Conservation (phyloP, 2,329 filamentous ascomycete species). For the Ceratocystis huliohia region DNA sequence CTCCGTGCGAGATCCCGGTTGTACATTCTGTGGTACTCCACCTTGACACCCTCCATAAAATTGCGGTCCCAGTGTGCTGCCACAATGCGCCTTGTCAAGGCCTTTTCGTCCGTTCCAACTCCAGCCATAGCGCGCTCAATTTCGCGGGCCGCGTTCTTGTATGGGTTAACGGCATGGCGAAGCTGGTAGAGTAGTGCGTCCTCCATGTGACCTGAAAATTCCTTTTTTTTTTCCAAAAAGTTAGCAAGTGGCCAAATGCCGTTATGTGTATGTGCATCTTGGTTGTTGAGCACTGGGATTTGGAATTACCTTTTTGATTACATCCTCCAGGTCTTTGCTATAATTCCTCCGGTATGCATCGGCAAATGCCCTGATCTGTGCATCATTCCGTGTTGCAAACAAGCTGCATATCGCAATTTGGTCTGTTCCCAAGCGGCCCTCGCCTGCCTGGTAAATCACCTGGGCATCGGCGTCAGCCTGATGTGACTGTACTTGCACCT, state of each 20-base stretch:
- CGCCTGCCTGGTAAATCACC: constrained; percentile 64
- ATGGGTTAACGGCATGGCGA: constrained; percentile 63
- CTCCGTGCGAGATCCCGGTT: constrained; percentile 52
- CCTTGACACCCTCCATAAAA: constrained; percentile 64
- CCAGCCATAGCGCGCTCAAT: constrained; percentile 85
- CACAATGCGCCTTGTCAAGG: constrained; percentile 66
- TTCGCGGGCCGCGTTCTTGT: constrained; percentile 66
- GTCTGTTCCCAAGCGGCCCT: constrained; percentile 60
- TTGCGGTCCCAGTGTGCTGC: constrained; percentile 70
- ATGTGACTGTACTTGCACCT: constrained; percentile 56
- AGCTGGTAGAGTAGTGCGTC: constrained; percentile 70
- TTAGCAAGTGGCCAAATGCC: not conserved
- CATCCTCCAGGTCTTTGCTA: constrained; percentile 53
- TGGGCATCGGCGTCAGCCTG: constrained; percentile 64
- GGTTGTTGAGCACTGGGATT: no score
- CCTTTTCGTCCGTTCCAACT: constrained; percentile 70
- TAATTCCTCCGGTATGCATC: constrained; percentile 64
- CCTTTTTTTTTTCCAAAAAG: constrained; percentile 41
- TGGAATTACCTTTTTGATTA: constrained; percentile 52
- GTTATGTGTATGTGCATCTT: no score
- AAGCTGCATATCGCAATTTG: constrained; percentile 68
- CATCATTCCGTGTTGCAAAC: constrained; percentile 61
- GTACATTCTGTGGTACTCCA: constrained; percentile 61
- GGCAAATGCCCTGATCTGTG: constrained; percentile 70
- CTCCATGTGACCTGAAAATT: constrained; percentile 89